Base-by-base conservation (phyloP, 768 basidiomycete species). In the Auricularia sp. region DNA sequence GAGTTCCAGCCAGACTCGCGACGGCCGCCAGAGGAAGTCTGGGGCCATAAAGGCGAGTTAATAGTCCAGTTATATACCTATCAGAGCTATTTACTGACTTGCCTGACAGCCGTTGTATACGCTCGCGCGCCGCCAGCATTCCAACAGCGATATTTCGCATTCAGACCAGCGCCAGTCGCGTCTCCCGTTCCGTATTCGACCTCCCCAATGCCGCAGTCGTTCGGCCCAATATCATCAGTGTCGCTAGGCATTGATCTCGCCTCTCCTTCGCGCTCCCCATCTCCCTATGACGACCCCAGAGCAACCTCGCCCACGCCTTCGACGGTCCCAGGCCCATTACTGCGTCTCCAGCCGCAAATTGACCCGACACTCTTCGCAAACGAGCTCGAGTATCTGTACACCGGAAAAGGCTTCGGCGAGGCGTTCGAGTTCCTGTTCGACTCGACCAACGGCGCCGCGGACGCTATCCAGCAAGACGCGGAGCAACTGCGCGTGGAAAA, bases 381-480 rank as follows among this genome's bases (percentile, higher is more conserved):
- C 61, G 90, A 95, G 72, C 84, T 98, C 44, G 94, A 97, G 73
- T 96, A 94, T 72, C 83, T 98, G 1, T 99, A 98, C 74, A 97
- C 96, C 0, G 92, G 91, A 13, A 87, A 90, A 72, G 91, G 91
- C 37, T 84, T 94, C 66, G 90, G 92, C 63, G 89, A 90, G 72
- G 89, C 89, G 3, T 93, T 92, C 69, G 90, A 90, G 69, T 94
- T 91, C 73, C 83, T 93, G 4, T 93, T 92, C 70, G 93, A 94
- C 69, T 76, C 78, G 62, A 73, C 76, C 10, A 79, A 72, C 54
- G 66, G 67, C 65, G 73, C 73, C 51, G 78, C 76, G 45, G 78
- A 77, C 64, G 84, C 75, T 63, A 78, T 61, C 35, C 56, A 51
- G 3, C 47, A 51, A 6, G 75, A 69, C 45, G 80, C 76, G 8